A percentile compares a stretch with the other conserved stretches of the same genome.
Conservation (phyloP, 139 green algal genomes). For the Chlamydomonas schloesseri region DNA sequence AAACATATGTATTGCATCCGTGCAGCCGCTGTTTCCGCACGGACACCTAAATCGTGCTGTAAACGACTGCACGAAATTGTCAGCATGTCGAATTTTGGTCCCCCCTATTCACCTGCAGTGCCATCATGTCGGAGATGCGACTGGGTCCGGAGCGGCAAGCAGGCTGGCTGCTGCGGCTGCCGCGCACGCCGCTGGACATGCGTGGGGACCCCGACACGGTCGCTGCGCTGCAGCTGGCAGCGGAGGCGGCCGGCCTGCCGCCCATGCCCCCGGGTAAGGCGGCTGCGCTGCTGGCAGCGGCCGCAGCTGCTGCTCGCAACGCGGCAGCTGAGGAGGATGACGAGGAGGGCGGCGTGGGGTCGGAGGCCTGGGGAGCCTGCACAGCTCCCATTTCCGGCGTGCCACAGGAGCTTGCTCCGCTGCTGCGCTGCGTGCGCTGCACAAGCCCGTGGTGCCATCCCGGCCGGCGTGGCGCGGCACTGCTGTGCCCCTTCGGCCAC, state of each 20-base stretch:
- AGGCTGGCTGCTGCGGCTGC: conserved; percentile 5
- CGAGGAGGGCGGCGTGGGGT: not conserved
- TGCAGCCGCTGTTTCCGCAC: too few species aligned
- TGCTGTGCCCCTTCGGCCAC: conserved; percentile 5
- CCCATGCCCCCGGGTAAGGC: not conserved
- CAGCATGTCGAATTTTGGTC: too few species aligned
- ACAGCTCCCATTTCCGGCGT: not conserved
- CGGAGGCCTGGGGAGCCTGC: not conserved
- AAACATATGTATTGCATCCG: too few species aligned
- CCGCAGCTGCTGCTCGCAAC: not conserved
- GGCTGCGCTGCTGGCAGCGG: not conserved
- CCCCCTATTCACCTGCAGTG: not conserved
- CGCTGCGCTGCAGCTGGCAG: not conserved
- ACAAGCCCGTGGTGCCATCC: conserved; percentile 9
- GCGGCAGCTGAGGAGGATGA: not conserved
- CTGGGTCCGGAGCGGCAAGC: not conserved
- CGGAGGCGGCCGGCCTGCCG: not conserved
- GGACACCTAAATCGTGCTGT: too few species aligned
- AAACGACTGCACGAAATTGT: too few species aligned
- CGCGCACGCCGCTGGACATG: conserved; percentile 1
- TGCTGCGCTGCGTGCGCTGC: conserved; percentile 21
- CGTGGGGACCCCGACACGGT: conserved; percentile 1
- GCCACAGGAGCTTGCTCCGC: not conserved
- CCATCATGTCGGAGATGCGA: not conserved
- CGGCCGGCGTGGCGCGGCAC: too few species aligned